Percentiles rank a stretch among this genome's conserved stretches.
Evolutionary conservation across 352 stramenopile genomes (phyloP).

Genomic region (Globisporangium splendens): DNA sequence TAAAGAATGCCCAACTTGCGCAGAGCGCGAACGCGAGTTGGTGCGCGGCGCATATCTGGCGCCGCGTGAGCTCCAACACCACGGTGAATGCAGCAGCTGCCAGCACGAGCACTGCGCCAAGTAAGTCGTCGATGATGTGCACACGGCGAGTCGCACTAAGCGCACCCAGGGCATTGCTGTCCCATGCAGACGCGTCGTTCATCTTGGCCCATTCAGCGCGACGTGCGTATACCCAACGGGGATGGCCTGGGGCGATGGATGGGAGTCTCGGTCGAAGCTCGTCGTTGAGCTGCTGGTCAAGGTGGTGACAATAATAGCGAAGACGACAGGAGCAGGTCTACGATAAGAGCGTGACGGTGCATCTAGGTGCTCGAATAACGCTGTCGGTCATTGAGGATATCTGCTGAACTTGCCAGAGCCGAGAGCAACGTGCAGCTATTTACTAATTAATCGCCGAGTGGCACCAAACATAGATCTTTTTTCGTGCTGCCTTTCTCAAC

Average conservation of each 20-base stretch:
- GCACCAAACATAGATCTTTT: neutral
- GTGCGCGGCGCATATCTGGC: constrained; percentile 61
- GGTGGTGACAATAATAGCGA: too few species aligned
- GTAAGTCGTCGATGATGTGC: constrained; percentile 72
- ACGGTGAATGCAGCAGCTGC: constrained; percentile 39
- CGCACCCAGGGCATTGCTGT: constrained; percentile 16
- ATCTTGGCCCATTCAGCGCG: neutral
- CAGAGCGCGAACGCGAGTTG: constrained; percentile 69
- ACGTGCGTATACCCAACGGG: too few species aligned
- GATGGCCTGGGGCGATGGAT: too few species aligned
- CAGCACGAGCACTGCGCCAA: constrained; percentile 61
- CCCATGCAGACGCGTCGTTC: constrained; percentile 8
- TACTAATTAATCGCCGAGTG: neutral
- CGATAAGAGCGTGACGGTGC: neutral
- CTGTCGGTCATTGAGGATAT: too few species aligned
- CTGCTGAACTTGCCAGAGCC: too few species aligned
- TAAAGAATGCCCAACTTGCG: constrained; percentile 46
- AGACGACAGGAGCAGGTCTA: neutral
- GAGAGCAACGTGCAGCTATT: too few species aligned
- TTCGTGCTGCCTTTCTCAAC: neutral
- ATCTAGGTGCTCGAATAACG: too few species aligned
- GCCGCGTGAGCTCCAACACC: constrained; percentile 66
- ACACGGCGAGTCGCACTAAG: constrained; percentile 34
- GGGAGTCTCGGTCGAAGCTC: too few species aligned
- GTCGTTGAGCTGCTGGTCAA: too few species aligned